These are phyloP conservation scores for Populus davidiana DNA, from an alignment of 345 rosid genomes.

Conservation along the genomic window DNA sequence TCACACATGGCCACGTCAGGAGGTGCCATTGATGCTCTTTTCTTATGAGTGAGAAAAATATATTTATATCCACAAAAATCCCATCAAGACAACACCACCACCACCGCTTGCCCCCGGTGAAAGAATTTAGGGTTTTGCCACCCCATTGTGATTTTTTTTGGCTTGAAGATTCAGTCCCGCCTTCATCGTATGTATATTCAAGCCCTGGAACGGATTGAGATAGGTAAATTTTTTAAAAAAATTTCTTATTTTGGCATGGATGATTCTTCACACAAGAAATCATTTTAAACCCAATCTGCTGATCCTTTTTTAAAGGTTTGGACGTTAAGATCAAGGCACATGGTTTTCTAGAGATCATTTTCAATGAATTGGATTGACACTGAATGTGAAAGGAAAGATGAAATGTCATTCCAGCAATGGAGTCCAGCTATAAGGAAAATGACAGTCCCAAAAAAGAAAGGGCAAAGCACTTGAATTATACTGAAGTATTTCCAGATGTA, in stretches of 20 bases:
- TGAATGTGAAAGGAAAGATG: not conserved
- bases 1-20: slow-evolving; percentile 46
- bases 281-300: too few relatives aligned
- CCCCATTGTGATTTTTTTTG: not conserved
- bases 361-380: not conserved
- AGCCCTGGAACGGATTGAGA: too few relatives aligned
- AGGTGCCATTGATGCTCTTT: not conserved
- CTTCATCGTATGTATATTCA: too few relatives aligned
- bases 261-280: too few relatives aligned
- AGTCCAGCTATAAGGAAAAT: not conserved
- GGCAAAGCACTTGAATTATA: not conserved
- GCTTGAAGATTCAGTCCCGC: too few relatives aligned
- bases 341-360: not conserved
- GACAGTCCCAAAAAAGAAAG: not conserved
- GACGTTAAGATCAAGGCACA: too few relatives aligned
- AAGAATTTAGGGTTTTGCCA: not conserved
- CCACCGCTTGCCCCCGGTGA: not conserved
- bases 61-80: not conserved
- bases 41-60: too few relatives aligned
- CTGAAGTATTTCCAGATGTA: too few relatives aligned
- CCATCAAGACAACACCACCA: not conserved
- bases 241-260: too few relatives aligned
- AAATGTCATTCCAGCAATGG: not conserved
- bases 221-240: too few relatives aligned
- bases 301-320: too few relatives aligned